Base-by-base conservation (phyloP, 306 rosid species). In the Dryas drummondii region DNA sequence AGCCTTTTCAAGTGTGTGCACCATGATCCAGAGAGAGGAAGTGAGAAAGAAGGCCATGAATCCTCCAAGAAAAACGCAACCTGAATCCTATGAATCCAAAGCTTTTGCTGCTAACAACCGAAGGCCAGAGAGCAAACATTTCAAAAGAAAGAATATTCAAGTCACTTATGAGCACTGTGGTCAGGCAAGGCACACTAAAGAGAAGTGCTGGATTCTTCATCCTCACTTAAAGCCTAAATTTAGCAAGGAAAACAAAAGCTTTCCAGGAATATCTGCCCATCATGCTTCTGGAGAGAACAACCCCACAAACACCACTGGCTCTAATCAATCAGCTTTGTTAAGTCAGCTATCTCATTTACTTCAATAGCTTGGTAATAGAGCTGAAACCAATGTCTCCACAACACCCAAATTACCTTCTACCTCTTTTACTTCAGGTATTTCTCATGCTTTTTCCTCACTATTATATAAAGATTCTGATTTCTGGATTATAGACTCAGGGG, bases 11-110 rank as follows among this genome's bases (percentile, higher is more conserved):
- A 48, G 15, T 50, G 19, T 68, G 9, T 68, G 73, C 27, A 9
- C 70, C 15, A 61, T 11, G 2, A 73, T 73, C 9, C 47, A 73
- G 5, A 51, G 61, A 59, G 58, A 73, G 61, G 42, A 73, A 73
- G 57, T 32, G 8, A 73, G 46, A 40, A 61, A 37, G 70, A 60
- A 27, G 48, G 78, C 61, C 9, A 50, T 49, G 77, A 48, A 47
- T 41, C 44, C 16, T 11, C 2, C 10, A 19, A 32, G 4, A 32
- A 48, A 44, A 45, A 14, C 14, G 9, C 5, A 72, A 4, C 12
- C 11, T 55, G 52, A 7, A 11, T 8, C 19, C 0, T 32, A 16
- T 15, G 50, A 49, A 2, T 1, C 50, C 12, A 9, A 22, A 26
- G 70, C 69, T 4, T 61, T 46, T 61, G 11, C 37, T 3, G 0